Percentiles rank a stretch among this genome's conserved stretches.
These are phyloP conservation scores for Suhomyces emberorum DNA, from an alignment of 805 yeast species.

Conservation along the genomic window DNA sequence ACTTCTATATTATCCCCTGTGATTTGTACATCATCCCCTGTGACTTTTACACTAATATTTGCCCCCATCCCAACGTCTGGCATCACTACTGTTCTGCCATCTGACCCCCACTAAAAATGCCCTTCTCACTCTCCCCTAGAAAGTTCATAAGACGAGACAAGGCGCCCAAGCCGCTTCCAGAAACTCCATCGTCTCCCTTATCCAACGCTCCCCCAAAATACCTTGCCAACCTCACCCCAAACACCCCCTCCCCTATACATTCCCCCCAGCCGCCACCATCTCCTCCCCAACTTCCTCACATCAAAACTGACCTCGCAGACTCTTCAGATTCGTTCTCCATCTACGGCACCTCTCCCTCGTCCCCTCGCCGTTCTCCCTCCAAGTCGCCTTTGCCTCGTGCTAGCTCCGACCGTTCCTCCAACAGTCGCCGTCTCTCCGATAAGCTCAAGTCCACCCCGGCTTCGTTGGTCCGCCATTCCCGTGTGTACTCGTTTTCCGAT, in stretches of 20 bases:
- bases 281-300: not conserved
- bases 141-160: conserved; percentile 1
- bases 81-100: too few species aligned
- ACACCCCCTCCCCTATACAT: not conserved
- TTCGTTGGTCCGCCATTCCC: conserved; percentile 30
- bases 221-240: too few species aligned
- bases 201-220: too few species aligned
- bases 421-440: conserved; percentile 21
- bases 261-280: not conserved
- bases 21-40: too few species aligned
- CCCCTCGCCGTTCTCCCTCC: conserved; percentile 1
- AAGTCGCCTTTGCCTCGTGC: conserved; percentile 1
- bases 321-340: not conserved
- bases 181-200: not conserved
- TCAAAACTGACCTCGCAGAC: not conserved
- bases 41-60: too few species aligned
- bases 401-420: not conserved
- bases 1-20: too few species aligned
- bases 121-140: conserved; percentile 2
- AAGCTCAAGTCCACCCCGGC: conserved; percentile 32
- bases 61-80: too few species aligned
- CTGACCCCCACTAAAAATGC: not conserved
- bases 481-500: conserved; percentile 18
- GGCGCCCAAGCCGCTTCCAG: conserved; percentile 1
- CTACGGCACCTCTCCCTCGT: conserved; percentile 1